Evolutionary conservation across 2,329 filamentous ascomycete genomes (phyloP).

Genomic region (Calonectria hongkongensis): DNA sequence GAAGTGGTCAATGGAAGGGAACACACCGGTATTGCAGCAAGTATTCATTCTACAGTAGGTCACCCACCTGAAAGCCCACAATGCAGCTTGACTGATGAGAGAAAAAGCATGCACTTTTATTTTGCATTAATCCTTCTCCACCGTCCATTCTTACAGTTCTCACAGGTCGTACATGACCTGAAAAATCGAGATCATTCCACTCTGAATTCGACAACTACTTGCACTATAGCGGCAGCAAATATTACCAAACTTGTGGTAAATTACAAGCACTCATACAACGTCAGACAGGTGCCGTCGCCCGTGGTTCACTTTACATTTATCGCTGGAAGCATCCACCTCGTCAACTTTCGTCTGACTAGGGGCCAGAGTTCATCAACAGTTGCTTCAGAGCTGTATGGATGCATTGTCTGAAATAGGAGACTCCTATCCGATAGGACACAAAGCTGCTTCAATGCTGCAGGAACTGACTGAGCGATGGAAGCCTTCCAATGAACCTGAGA

Average conservation of each 20-base stretch:
- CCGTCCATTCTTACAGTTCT: conserved; percentile 1
- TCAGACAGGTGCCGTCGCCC: not conserved
- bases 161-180: not conserved
- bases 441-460: not conserved
- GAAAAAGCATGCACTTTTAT: conserved; percentile 4
- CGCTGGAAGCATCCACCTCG: conserved; percentile 1
- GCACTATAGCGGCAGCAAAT: conserved; percentile 8
- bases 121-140: not conserved
- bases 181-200: not conserved
- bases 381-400: not conserved
- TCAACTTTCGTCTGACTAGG: not conserved
- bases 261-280: not conserved
- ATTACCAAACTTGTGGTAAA: not conserved
- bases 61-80: too few species aligned
- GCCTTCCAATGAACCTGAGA: not conserved
- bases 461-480: not conserved
- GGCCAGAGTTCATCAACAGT: not conserved
- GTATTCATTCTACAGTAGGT: not conserved
- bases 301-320: not conserved
- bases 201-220: not conserved
- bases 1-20: not conserved
- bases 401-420: not conserved
- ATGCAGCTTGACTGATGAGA: not conserved
- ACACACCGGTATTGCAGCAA: not conserved
- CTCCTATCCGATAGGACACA: not conserved